A percentile compares a stretch with the other conserved stretches of the same genome.
Evolutionary conservation across 306 rosid species (phyloP).

Genomic region (Fragaria vesca): DNA sequence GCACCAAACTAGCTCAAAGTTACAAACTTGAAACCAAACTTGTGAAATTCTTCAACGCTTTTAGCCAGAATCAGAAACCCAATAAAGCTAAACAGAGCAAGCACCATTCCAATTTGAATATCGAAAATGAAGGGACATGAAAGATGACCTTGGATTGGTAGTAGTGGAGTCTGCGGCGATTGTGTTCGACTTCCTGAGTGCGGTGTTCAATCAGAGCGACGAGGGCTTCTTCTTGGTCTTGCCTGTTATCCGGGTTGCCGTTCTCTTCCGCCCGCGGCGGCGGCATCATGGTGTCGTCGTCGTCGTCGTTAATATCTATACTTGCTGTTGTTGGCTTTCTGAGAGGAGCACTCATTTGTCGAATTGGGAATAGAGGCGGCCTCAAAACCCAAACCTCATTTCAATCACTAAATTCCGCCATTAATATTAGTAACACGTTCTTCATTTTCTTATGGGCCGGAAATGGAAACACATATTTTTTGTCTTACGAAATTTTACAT

Average conservation of each 20-base stretch:
- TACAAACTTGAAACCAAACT: background rate
- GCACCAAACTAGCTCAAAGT: background rate
- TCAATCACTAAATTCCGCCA: background rate
- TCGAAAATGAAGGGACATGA: background rate
- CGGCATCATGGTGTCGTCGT: conserved; percentile 1
- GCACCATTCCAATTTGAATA: background rate
- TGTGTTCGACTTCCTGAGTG: conserved; percentile 59
- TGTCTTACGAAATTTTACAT: background rate
- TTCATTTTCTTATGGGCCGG: background rate
- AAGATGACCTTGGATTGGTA: conserved; percentile 63
- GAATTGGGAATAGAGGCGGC: background rate
- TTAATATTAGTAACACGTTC: background rate
- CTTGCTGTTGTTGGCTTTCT: background rate
- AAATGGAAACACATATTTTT: background rate
- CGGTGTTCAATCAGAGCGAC: conserved; percentile 88
- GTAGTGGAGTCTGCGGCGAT: conserved; percentile 59
- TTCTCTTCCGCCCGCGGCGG: background rate
- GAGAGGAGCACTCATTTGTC: conserved; percentile 9
- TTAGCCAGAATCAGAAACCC: background rate
- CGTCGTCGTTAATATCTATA: conserved; percentile 19
- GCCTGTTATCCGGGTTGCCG: conserved; percentile 11
- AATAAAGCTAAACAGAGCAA: background rate
- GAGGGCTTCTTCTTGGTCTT: conserved; percentile 81
- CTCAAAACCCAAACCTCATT: background rate
- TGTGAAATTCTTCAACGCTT: background rate